Evolutionary conservation across 139 green algal species (phyloP), one percentile per base, ranked within the genome.

Genomic region (Klebsormidium nitens): DNA sequence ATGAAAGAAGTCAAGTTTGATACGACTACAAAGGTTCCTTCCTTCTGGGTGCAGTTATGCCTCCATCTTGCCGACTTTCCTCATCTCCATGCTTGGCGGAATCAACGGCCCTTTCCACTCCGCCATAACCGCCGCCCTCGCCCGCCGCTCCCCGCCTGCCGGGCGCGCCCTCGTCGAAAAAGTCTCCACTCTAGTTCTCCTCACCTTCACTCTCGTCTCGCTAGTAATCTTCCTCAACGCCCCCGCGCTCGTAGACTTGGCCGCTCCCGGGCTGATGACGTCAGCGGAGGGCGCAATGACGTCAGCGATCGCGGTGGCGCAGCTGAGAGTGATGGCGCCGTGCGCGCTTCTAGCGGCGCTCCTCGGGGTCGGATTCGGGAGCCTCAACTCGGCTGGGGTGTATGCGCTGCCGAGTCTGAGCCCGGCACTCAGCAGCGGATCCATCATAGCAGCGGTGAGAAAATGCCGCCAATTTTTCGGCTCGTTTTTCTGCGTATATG

Each of bases 31-130:
- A n/a, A n/a, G 3, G 4, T 65, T 29, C 38, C 37, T 65, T 29
- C 2, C 3, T 2, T 2, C 37, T 56, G 36, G 4, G n/a, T 14
- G 14, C 66, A 74, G 72, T 23, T 82, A 82, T 31, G 74, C 75
- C 8, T 55, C 49, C 6, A 62, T 82, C 4, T 34, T 82, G 14
- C 75, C 75, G 11, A 36, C 55, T 6, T 81, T 82, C 55, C 83
- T 73, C 62, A 26, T 82, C 8, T 55, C 66, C 2, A 36, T 82
- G 26, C 57, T 82, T 26, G 75, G 75, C 64, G 70, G 72, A 5
- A 68, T 82, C 39, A 82, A 82, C 46, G 75, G 75, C 32, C 75
- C 75, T 17, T 78, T 82, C 36, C 75, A 82, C 72, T 72, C 42
- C 34, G 72, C 75, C 40, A 69, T 82, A 6, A 46, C 50, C n/a